phyloP scores from a whole-genome alignment of 768 basidiomycete genomes.

The Termitomyces eurrhizus region DNA sequence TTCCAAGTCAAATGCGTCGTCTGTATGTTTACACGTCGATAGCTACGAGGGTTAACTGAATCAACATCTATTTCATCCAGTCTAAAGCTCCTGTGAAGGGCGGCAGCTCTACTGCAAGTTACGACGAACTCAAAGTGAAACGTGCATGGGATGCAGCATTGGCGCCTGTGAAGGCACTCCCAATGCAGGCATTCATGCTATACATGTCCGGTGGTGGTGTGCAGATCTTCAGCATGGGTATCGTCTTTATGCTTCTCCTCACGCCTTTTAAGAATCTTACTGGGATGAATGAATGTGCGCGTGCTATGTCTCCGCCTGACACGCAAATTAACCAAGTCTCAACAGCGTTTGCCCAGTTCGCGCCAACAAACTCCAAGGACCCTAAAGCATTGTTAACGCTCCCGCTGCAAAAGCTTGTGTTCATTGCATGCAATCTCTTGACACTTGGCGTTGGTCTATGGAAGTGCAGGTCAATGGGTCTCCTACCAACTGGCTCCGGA shows the following conservation, averaged over 20 bases:
- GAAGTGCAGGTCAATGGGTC: constrained; percentile 92
- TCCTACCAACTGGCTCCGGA: constrained; percentile 85
- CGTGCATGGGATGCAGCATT: constrained; percentile 87
- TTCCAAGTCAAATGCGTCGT: constrained; percentile 36
- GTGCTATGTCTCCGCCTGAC: not conserved
- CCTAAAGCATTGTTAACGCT: constrained; percentile 52
- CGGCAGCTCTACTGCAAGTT: constrained; percentile 35
- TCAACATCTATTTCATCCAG: constrained; percentile 25
- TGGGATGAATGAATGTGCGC: constrained; percentile 73
- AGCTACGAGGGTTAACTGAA: not conserved
- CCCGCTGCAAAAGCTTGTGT: constrained; percentile 66
- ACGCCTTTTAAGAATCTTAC: constrained; percentile 82
- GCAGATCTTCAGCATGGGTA: constrained; percentile 96
- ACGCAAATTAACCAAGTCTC: not conserved
- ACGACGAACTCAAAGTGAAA: constrained; percentile 67
- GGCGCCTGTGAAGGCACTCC: constrained; percentile 82
- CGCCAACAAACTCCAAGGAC: constrained; percentile 53
- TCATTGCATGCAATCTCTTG: constrained; percentile 66
- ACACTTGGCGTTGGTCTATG: constrained; percentile 85
- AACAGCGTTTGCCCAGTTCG: constrained; percentile 70
- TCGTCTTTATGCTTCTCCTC: constrained; percentile 88
- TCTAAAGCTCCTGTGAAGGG: constrained; percentile 35
- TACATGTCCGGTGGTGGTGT: constrained; percentile 98
- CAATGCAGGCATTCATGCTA: constrained; percentile 98
- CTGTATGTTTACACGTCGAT: constrained; percentile 23